phyloP scores from a whole-genome alignment of 1,284 basidiomycete genomes.

The Leccinum variabile region DNA sequence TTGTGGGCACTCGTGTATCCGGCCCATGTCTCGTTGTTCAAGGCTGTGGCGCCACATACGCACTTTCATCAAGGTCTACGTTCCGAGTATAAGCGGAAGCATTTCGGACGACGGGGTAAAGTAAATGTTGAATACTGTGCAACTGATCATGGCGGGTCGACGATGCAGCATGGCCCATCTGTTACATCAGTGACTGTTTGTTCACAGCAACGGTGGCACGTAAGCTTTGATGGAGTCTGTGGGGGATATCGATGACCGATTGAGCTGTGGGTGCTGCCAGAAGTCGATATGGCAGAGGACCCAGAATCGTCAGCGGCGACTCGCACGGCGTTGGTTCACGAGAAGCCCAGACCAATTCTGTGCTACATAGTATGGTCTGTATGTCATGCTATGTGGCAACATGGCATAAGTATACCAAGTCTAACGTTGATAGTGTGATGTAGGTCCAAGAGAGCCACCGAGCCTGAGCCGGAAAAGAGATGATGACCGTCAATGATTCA shows the following conservation, averaged over 20 bases:
- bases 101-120: not conserved
- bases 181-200: not conserved
- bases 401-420: not conserved
- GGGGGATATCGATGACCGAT: too few species aligned
- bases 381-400: not conserved
- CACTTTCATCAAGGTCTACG: not conserved
- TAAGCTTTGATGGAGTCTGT: not conserved
- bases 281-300: not conserved
- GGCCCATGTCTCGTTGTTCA: not conserved
- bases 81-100: not conserved
- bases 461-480: not conserved
- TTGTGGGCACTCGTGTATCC: not conserved
- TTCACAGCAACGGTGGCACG: not conserved
- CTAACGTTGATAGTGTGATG: not conserved
- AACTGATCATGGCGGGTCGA: not conserved
- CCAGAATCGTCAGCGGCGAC: too few species aligned
- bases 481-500: not conserved
- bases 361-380: not conserved
- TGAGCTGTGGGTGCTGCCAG: not conserved
- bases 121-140: not conserved
- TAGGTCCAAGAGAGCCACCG: not conserved
- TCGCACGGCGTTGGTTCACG: not conserved
- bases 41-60: not conserved
- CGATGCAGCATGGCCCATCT: not conserved
- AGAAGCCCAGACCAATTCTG: not conserved